Conservation (phyloP, 495 filamentous ascomycete species). For the Aspergillus saccharolyticus region DNA sequence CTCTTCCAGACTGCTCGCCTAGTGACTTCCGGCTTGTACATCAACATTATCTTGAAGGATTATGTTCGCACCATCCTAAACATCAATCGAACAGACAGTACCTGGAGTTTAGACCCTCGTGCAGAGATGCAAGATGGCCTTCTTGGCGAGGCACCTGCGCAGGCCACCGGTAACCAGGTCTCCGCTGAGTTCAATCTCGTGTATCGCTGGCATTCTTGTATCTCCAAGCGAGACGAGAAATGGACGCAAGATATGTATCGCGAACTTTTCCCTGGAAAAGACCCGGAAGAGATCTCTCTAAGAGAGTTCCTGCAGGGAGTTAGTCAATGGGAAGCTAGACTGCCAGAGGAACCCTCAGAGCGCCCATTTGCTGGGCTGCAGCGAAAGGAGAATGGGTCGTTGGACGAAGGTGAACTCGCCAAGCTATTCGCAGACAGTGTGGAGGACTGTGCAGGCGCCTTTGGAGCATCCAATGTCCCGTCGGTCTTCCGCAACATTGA, state of each 20-base stretch:
- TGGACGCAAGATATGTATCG: slow-evolving; percentile 67
- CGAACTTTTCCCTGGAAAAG: slow-evolving; percentile 52
- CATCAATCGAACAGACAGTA: slow-evolving; percentile 63
- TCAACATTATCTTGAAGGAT: slow-evolving; percentile 72
- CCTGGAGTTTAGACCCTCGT: slow-evolving; percentile 74
- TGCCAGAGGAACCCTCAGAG: slow-evolving; percentile 58
- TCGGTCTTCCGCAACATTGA: slow-evolving; percentile 68
- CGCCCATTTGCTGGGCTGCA: slow-evolving; percentile 61
- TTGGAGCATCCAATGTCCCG: slow-evolving; percentile 73
- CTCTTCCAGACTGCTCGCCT: slow-evolving; percentile 72
- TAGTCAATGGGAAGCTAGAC: slow-evolving; percentile 49
- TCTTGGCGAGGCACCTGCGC: slow-evolving; percentile 31
- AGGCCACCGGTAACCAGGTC: slow-evolving; percentile 62
- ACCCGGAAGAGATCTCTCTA: slow-evolving; percentile 45
- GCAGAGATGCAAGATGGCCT: slow-evolving; percentile 44
- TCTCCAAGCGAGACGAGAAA: slow-evolving; percentile 65
- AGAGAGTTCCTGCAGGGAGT: slow-evolving; percentile 57
- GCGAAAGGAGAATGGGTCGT: slow-evolving; percentile 54
- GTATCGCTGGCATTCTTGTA: slow-evolving; percentile 77
- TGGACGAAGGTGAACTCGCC: slow-evolving; percentile 64
- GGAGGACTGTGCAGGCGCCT: slow-evolving; percentile 53
- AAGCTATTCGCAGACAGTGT: slow-evolving; percentile 60
- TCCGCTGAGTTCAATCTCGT: slow-evolving; percentile 74
- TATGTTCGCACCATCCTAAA: slow-evolving; percentile 81
- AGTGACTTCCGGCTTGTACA: slow-evolving; percentile 70